Evolutionary conservation across 2,329 filamentous ascomycete genomes (phyloP).

Genomic region (Fusarium lateritium): DNA sequence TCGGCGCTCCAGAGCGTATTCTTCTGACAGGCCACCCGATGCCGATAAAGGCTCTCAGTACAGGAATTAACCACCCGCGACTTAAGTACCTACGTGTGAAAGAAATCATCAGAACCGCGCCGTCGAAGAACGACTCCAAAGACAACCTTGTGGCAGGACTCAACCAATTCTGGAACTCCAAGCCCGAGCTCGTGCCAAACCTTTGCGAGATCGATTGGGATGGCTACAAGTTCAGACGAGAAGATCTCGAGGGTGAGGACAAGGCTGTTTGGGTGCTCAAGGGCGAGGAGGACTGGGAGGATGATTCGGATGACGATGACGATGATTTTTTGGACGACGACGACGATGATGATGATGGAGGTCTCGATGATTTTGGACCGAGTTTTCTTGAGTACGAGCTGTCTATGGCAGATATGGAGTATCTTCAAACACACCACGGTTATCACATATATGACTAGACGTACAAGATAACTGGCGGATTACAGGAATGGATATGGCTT

Average conservation of each 20-base stretch:
- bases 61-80: slow-evolving; percentile 11
- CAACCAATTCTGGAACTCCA: slow-evolving; percentile 25
- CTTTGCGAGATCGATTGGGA: slow-evolving; percentile 34
- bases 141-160: slow-evolving; percentile 9
- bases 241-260: slow-evolving; percentile 26
- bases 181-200: slow-evolving; percentile 19
- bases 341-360: not conserved
- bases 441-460: no score
- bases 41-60: not conserved
- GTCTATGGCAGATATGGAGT: no score
- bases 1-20: slow-evolving; percentile 28
- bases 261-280: slow-evolving; percentile 26
- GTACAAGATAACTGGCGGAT: no score
- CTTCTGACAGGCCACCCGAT: slow-evolving; percentile 17
- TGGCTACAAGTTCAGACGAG: slow-evolving; percentile 32
- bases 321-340: not conserved
- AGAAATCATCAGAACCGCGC: slow-evolving; percentile 2
- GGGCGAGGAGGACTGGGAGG: slow-evolving; percentile 37
- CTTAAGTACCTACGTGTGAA: slow-evolving; percentile 26
- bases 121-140: not conserved
- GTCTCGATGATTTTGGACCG: not conserved
- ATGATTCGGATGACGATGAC: slow-evolving; percentile 18
- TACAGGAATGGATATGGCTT: no score
- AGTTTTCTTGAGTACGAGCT: no score
- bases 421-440: no score